Evolutionary conservation across 2,329 filamentous ascomycete species (phyloP), one percentile per base, ranked within the genome.

Genomic region (Alternaria consortialis): DNA sequence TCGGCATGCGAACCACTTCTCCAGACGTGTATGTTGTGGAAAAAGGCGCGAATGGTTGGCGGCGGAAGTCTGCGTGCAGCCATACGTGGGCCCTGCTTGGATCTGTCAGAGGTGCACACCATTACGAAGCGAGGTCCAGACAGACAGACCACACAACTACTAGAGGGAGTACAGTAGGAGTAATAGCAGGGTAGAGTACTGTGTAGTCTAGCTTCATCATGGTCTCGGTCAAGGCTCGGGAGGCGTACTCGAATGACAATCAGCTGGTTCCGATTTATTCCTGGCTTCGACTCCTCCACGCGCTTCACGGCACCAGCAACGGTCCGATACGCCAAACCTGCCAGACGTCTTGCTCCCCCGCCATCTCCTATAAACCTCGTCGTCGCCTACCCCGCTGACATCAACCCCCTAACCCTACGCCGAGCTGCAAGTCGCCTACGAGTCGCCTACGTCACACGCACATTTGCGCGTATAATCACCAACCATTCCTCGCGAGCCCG

Each of bases 261-360:
- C 67, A 65, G 56, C 62, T 69, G 70, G 68, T 74, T 74, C 74
- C 74, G 74, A 72, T 61, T 72, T 74, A 53, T 74, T 71, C 65
- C 64, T 64, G 50, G 44, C 48, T 46, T 34, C 2, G 46, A 34
- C 32, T 50, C 48, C 12, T 54, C 34, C 39, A 58, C 51, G 17
- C 40, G 36, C 47, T 66, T 61, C 62, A 66, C 64, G 65, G 60
- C 59, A 61, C 60, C 56, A 65, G 60, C 60, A 58, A 56, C 58
- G 57, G 43, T 56, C 56, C 56, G 57, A 62, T 34, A 27, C 64
- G 47, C 54, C 63, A 52, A 43, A 64, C 56, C 62, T 54, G 47
- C 57, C 62, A 53, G 52, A 50, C 53, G 39, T 48, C 50, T 31
- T 13, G 20, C 60, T 60, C 53, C 65, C 59, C 68, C 62, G 56